Evolutionary conservation across 129 eudicot genomes (phyloP), one percentile per base, ranked within the genome.

Genomic region (Ambrosia artemisiifolia): DNA sequence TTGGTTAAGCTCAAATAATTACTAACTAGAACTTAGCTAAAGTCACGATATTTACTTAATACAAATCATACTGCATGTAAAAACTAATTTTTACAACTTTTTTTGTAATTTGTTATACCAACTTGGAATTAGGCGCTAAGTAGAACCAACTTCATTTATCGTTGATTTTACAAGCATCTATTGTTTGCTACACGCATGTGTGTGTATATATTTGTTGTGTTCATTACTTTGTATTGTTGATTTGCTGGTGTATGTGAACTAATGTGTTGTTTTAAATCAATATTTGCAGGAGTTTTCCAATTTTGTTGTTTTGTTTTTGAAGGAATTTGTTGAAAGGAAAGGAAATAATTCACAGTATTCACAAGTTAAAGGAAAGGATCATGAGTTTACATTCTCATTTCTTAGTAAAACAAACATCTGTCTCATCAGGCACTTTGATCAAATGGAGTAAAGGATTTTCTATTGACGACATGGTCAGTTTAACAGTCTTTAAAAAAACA

Each of bases 391-490:
- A 48, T 93, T 93, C 65, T 90, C 98, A 11, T 93, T 89, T 82
- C 98, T 96, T 28, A n/a, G 91, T 93, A 65, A 93, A 82, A 70
- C 98, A 93, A 67, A 82, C 73, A 33, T 89, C 96, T 57, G 64
- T 88, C 19, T 84, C 92, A 54, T 87, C 96, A 1, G 98, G 98
- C 67, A 82, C 75, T 75, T 69, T 93, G 78, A 82, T 93, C 30
- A 93, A 85, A 74, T 93, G 95, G 98, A 90, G 96, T 8, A 93
- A 93, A 78, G 98, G 92, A 38, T 93, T 93, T 83, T 64, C 92
- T 67, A 84, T 93, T 44, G 63, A 78, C 33, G 96, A 93, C 78
- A 93, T 85, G 98, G 98, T 93, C 40, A 80, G 95, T 87, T 57
- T 34, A 19, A 14, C 12, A 72, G 14, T 57, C 14, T 62, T 60